phyloP scores from a whole-genome alignment of 2,329 filamentous ascomycete genomes.

The Aspergillus sp. region DNA sequence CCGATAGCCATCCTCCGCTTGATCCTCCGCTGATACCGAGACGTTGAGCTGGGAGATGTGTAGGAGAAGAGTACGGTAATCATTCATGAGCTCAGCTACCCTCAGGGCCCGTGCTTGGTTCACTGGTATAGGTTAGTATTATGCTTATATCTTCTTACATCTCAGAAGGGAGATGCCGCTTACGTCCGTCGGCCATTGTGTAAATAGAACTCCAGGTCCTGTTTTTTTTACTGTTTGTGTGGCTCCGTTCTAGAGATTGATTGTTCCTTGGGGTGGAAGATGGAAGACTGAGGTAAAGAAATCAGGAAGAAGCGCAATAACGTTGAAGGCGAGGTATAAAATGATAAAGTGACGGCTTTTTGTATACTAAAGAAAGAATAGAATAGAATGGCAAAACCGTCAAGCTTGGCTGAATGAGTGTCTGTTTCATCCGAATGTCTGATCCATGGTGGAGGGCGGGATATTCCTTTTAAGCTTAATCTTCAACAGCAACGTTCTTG shows the following conservation, averaged over 20 bases:
- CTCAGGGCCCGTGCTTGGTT: slow-evolving; percentile 64
- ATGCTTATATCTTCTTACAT: not conserved
- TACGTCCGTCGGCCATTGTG: slow-evolving; percentile 59
- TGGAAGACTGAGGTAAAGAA: not conserved
- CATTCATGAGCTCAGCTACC: slow-evolving; percentile 63
- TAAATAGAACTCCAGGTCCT: not conserved
- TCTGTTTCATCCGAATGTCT: slow-evolving; percentile 12
- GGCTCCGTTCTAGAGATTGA: not conserved
- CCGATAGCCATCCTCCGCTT: slow-evolving; percentile 59
- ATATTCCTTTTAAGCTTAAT: slow-evolving; percentile 25
- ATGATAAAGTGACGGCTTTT: not conserved
- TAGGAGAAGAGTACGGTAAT: slow-evolving; percentile 61
- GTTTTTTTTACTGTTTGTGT: not conserved
- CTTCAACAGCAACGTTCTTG: slow-evolving; percentile 10
- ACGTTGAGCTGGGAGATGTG: slow-evolving; percentile 58
- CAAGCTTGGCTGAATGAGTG: slow-evolving; percentile 7
- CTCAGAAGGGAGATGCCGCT: slow-evolving; percentile 23
- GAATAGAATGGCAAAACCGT: slow-evolving; percentile 7
- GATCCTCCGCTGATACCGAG: slow-evolving; percentile 54
- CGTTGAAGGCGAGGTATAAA: not conserved
- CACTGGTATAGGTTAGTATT: slow-evolving; percentile 43
- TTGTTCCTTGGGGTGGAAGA: slow-evolving; percentile 1
- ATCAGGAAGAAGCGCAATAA: not conserved
- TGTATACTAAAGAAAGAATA: slow-evolving; percentile 2
- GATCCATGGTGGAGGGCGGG: slow-evolving; percentile 19